Conservation (phyloP, 169 alveolate genomes). For the Plasmodium vinckei region DNA sequence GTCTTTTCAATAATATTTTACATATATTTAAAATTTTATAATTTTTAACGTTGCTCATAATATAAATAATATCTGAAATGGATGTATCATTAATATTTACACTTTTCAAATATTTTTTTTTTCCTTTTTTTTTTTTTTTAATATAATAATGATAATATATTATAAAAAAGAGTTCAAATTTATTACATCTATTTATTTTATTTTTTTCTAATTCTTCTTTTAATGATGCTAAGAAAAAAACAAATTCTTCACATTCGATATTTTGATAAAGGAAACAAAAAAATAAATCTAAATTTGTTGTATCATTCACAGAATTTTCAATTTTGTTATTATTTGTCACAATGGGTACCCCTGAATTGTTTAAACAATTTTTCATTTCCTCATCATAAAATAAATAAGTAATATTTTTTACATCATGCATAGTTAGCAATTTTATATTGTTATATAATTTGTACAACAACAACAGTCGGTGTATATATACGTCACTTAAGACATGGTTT, state of each 20-base stretch:
- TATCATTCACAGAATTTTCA: neutral
- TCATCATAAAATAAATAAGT: conserved; percentile 20
- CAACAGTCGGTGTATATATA: conserved; percentile 1
- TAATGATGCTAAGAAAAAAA: conserved; percentile 4
- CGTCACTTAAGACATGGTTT: conserved; percentile 3
- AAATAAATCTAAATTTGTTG: neutral
- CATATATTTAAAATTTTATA: conserved; percentile 18
- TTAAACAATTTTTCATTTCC: neutral
- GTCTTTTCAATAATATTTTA: conserved; percentile 8
- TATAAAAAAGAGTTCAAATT: conserved; percentile 3
- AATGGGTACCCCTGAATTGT: too few species aligned
- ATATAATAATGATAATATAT: neutral
- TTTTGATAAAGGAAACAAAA: conserved; percentile 30
- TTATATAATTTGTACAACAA: conserved; percentile 22
- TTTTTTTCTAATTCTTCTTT: neutral
- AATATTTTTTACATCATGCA: conserved; percentile 8
- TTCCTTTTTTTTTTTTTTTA: neutral
- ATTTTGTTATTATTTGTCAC: neutral
- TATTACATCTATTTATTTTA: neutral
- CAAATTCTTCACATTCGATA: neutral
- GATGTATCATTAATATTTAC: neutral
- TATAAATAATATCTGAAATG: conserved; percentile 14
- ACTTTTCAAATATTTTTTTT: neutral
- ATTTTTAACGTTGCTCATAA: conserved; percentile 22
- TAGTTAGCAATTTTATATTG: neutral